Base-by-base conservation (phyloP, 345 rosid genomes). In the Microthlaspi erraticum region DNA sequence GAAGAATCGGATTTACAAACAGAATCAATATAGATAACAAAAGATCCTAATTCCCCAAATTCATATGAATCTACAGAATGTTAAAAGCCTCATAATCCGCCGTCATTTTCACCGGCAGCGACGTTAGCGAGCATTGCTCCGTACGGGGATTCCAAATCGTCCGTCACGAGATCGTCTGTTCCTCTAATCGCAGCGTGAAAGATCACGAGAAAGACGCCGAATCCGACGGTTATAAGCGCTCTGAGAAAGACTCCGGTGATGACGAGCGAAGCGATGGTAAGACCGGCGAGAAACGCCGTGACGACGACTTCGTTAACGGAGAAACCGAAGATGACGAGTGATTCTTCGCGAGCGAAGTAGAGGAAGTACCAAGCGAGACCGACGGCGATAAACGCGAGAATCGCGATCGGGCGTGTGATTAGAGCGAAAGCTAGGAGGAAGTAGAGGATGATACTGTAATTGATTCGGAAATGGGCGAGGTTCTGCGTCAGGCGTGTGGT, bases 401-500 rank as follows among this genome's bases (percentile, higher is more conserved):
- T 16, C 14, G 87, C 71, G 37, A 85, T 16, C 1, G 89, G 89
- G n/a, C 77, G 87, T 52, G 50, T 68, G 52, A 87, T 42, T 17
- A 87, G 74, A 60, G 83, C 32, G 6, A 85, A 7, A 60, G 78
- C 70, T 75, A 87, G 73, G 63, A 79, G 23, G 1, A 83, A 10
- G 53, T 79, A 60, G 77, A 82, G 36, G 73, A 79, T 46, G 8
- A 80, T 10, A n/a, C 83, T 34, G 78, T 87, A 85, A 49, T 87
- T 87, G 31, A 72, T 37, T 55, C 82, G 82, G 70, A 83, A 87
- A 44, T 81, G 85, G 18, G 88, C 53, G 41, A 87, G 71, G 75
- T 87, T 85, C 43, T 81, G 88, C 60, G 90, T 67, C 3, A 84
- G 37, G 60, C 88, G 86, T 0, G 90, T 81, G 39, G 83, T 76